A percentile compares a stretch with the other conserved stretches of the same genome.
phyloP scores from a whole-genome alignment of 306 rosid species.

The Mucuna pruriens region DNA sequence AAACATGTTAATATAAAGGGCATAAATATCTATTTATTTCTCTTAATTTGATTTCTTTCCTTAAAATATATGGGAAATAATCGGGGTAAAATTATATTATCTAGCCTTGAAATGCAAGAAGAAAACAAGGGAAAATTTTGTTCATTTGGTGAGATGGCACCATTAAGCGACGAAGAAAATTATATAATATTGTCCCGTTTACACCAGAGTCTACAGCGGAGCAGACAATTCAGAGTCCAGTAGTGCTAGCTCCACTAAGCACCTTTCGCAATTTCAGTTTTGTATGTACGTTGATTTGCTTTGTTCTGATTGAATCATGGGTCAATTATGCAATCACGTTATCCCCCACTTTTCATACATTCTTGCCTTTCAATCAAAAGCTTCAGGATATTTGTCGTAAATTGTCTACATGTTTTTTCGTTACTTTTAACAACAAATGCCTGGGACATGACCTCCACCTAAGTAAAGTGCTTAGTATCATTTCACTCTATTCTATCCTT shows the following conservation, averaged over 20 bases:
- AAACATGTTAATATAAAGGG: too few species aligned
- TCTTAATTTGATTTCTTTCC: too few species aligned
- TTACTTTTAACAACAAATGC: not conserved
- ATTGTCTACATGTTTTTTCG: not conserved
- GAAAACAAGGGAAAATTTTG: too few species aligned
- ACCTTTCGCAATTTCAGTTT: not conserved
- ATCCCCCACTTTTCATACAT: conserved; percentile 18
- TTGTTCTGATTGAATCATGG: conserved; percentile 27
- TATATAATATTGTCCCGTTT: not conserved
- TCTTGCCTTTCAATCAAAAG: conserved; percentile 29
- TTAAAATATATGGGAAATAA: too few species aligned
- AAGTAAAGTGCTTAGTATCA: too few species aligned
- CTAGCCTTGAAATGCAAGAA: not conserved
- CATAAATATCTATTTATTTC: too few species aligned
- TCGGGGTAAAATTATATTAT: not conserved
- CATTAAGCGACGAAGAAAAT: not conserved
- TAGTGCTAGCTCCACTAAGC: conserved; percentile 43
- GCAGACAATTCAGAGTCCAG: not conserved
- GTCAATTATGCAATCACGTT: conserved; percentile 44
- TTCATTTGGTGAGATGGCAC: too few species aligned
- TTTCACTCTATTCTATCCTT: not conserved
- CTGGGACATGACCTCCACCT: too few species aligned
- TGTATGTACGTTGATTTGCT: not conserved
- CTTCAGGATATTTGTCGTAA: not conserved
- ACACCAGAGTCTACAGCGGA: not conserved